Evolutionary conservation across 1,139 yeast species (phyloP), one percentile per base, ranked within the genome.

Genomic region (Kluyveromyces sp.): DNA sequence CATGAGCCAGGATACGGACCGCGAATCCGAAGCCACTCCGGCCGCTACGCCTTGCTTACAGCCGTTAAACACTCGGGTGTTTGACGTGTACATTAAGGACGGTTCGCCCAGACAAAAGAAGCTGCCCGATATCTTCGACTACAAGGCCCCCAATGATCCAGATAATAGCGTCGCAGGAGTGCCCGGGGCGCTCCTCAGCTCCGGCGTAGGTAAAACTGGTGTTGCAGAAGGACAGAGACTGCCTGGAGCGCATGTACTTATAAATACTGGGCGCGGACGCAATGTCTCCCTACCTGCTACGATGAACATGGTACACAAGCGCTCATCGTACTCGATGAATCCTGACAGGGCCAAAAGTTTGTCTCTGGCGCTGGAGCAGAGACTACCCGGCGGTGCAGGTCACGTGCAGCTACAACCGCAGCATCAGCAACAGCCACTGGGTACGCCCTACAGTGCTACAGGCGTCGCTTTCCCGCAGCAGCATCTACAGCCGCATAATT

Each of bases 41-140:
- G n/a, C n/a, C n/a, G n/a, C n/a, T n/a, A n/a, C n/a, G n/a, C n/a
- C n/a, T n/a, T 19, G 25, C 29, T 46, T 51, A 51, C 44, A 49
- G 33, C 51, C 37, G 36, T 36, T 25, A 32, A 55, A n/a, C 33
- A 45, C 50, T 2, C 50, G 56, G 26, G 56, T 57, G 4, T 58
- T 57, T 40, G 63, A 58, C 44, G 59, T 58, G 1, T 58, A 50
- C 44, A 46, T 49, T 43, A 49, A 50, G 16, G 49, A 47, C 20
- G 54, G 54, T 4, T 34, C 49, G 2, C 46, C 50, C 11, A 50
- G 52, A 25, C 49, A 48, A 13, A 39, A 50, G 12, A 53, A 51
- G 35, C 41, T 52, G 42, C 41, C 40, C 16, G 49, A 47, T 31
- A 38, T 47, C 19, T 40, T 45, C 30, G 43, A 44, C 16, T 42